These are phyloP conservation scores for Gracilaria gracilis DNA, from an alignment of 23 red algal species.

Conservation along the genomic window DNA sequence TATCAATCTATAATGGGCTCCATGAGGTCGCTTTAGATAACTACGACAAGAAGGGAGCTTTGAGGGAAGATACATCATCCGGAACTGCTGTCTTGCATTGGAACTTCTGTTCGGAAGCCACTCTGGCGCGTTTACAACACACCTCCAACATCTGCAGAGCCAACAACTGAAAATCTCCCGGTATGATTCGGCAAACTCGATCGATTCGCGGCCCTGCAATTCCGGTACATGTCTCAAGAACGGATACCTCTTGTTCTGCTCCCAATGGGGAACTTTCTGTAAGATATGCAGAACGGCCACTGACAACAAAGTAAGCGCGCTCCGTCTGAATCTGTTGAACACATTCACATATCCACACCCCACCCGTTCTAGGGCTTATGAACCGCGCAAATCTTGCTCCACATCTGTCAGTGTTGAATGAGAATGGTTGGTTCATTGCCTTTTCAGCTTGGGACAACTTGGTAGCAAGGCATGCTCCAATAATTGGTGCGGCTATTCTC, in stretches of 20 bases:
- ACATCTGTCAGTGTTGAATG: not conserved
- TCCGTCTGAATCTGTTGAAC: not conserved
- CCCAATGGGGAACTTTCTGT: constrained; percentile 21
- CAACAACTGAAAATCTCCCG: constrained; percentile 45
- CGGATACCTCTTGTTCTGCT: not conserved
- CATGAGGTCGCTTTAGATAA: not conserved
- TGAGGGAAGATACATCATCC: constrained; percentile 43
- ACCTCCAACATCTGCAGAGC: constrained; percentile 42
- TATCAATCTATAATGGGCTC: no score
- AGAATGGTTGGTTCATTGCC: not conserved
- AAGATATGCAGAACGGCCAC: constrained; percentile 10
- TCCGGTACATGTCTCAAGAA: constrained; percentile 33
- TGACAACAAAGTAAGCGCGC: not conserved
- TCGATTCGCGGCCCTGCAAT: not conserved
- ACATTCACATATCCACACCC: constrained; percentile 31
- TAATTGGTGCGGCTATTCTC: not conserved
- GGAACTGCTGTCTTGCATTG: constrained; percentile 34
- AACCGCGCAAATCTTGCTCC: constrained; percentile 17
- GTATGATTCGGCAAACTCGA: constrained; percentile 14
- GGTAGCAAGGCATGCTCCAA: not conserved
- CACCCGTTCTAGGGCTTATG: not conserved
- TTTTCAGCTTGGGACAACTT: not conserved
- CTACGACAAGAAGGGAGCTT: not conserved
- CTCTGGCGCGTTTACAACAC: constrained; percentile 49
- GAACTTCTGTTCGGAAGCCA: constrained; percentile 21